Conservation (phyloP, 305 asterid genomes). For the Plantago lanceolata region DNA sequence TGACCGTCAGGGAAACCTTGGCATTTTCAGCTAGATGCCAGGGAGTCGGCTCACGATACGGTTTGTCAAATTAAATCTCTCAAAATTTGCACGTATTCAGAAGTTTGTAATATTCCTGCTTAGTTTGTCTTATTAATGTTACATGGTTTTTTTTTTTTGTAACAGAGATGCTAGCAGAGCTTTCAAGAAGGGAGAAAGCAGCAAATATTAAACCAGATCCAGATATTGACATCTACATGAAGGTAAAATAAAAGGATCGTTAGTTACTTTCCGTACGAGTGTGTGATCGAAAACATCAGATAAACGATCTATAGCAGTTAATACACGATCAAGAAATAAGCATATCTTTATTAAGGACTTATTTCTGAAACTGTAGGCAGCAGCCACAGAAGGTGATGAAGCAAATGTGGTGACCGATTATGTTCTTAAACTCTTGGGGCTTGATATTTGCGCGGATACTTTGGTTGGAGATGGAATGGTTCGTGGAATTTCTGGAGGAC, state of each 20-base stretch:
- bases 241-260: conserved; percentile 34
- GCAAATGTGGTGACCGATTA: conserved; percentile 53
- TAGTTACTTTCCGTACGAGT: no score
- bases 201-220: conserved; percentile 54
- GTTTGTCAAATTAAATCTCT: conserved; percentile 26
- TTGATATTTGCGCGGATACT: conserved; percentile 51
- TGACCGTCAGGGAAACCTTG: conserved; percentile 44
- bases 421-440: conserved; percentile 45
- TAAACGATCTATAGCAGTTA: no score
- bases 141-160: not conserved
- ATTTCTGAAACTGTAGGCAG: conserved; percentile 31
- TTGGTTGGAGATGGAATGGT: conserved; percentile 55
- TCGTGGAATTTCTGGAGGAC: conserved; percentile 55
- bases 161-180: conserved; percentile 42
- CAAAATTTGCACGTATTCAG: not conserved
- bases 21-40: conserved; percentile 42
- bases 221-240: conserved; percentile 54
- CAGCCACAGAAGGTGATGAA: conserved; percentile 48
- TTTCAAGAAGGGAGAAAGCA: conserved; percentile 49
- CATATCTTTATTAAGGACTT: not conserved
- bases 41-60: conserved; percentile 45
- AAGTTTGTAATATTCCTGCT: not conserved
- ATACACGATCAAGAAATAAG: no score
- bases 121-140: not conserved
- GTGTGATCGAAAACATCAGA: no score